Percentiles rank a stretch among this genome's conserved stretches.
Conservation (phyloP, 176 grass and related monocot species). For the Aegilops bicornis region DNA sequence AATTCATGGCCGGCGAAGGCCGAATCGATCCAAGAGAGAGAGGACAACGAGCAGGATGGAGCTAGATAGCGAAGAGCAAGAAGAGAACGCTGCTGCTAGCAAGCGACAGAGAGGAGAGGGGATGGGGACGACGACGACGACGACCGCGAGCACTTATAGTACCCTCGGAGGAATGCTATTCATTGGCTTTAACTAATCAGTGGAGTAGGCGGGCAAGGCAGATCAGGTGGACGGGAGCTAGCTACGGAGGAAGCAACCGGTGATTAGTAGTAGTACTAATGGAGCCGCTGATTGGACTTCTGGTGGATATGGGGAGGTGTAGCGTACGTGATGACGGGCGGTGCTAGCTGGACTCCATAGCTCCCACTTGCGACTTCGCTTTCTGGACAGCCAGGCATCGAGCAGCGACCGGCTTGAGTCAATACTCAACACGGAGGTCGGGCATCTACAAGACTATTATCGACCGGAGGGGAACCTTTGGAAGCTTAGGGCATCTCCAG, state of each 20-base stretch:
- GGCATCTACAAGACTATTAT: no score
- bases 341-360: slow-evolving; percentile 44
- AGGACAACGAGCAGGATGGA: no score
- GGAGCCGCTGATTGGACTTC: neutral
- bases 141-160: slow-evolving; percentile 14
- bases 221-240: neutral
- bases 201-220: neutral
- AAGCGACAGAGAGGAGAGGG: neutral
- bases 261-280: neutral
- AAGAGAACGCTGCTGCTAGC: neutral
- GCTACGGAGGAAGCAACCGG: slow-evolving; percentile 6
- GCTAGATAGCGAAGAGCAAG: neutral
- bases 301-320: neutral
- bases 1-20: neutral
- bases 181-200: neutral
- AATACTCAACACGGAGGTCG: neutral
- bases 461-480: no score
- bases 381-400: slow-evolving; percentile 42
- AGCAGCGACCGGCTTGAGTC: neutral
- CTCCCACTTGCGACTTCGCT: slow-evolving; percentile 39
- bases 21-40: neutral
- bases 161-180: neutral
- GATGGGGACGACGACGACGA: neutral
- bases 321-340: neutral
- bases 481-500: no score